Evolutionary conservation across 176 grass and related monocot species (phyloP).

Genomic region (Eremochloa ophiuroides): DNA sequence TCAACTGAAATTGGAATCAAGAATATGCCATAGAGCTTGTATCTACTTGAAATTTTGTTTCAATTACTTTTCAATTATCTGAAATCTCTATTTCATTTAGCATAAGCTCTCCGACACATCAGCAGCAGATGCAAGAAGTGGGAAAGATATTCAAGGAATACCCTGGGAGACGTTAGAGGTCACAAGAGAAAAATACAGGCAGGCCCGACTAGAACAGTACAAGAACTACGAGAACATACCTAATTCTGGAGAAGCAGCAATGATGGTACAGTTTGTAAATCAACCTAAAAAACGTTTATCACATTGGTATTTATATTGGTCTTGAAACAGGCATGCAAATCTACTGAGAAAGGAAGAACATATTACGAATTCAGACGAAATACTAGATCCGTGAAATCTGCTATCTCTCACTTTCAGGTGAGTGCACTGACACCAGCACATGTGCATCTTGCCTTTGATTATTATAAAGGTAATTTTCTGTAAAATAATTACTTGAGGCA

Average conservation of each 20-base stretch:
- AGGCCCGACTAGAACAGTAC: constrained; percentile 62
- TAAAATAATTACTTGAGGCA: not conserved
- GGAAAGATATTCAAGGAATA: constrained; percentile 94
- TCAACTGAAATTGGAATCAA: not conserved
- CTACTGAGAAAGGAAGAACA: constrained; percentile 48
- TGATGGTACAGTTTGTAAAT: constrained; percentile 34
- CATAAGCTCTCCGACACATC: constrained; percentile 49
- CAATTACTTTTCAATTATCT: not conserved
- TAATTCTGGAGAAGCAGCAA: constrained; percentile 60
- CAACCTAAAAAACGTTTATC: not conserved
- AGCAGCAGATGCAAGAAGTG: constrained; percentile 57
- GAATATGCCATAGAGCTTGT: not conserved
- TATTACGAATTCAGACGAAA: constrained; percentile 78
- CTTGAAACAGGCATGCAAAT: constrained; percentile 57
- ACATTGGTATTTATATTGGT: constrained; percentile 17
- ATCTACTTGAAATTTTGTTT: constrained; percentile 5
- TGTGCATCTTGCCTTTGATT: constrained; percentile 12
- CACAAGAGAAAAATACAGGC: constrained; percentile 63
- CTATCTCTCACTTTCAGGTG: constrained; percentile 83
- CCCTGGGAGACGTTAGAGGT: constrained; percentile 56
- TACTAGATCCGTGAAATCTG: constrained; percentile 78
- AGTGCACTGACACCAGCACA: not conserved
- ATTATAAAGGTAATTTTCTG: not conserved
- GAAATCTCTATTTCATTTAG: constrained; percentile 27
- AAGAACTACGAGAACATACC: constrained; percentile 83